phyloP scores from a whole-genome alignment of 2,329 filamentous ascomycete genomes.

The Monosporascus sp. region DNA sequence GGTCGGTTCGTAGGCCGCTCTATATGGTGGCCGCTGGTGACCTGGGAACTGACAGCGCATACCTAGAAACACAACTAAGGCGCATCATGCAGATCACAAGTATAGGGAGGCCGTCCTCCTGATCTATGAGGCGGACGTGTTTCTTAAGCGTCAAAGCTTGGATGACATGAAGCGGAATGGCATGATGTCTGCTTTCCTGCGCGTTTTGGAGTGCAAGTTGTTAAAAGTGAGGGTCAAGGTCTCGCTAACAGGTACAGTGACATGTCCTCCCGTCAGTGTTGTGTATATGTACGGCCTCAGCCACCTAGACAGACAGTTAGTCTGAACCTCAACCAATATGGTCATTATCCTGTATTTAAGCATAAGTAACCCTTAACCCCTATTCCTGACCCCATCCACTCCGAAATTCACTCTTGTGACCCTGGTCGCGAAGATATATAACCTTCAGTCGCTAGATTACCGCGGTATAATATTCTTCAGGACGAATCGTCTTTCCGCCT shows the following conservation, averaged over 20 bases:
- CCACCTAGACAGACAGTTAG: too few relatives aligned
- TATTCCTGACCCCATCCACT: neutral
- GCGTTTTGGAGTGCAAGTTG: slow-evolving; percentile 17
- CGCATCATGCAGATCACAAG: slow-evolving; percentile 35
- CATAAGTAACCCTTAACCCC: slow-evolving; percentile 1
- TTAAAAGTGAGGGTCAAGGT: too few relatives aligned
- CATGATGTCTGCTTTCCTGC: slow-evolving; percentile 18
- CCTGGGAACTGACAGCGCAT: slow-evolving; percentile 21
- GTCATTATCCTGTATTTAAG: too few relatives aligned
- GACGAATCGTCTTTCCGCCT: slow-evolving; percentile 16
- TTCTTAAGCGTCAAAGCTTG: slow-evolving; percentile 30
- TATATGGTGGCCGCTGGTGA: slow-evolving; percentile 30
- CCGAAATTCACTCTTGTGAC: too few relatives aligned
- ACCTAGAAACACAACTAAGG: slow-evolving; percentile 18
- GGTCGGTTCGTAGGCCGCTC: slow-evolving; percentile 26
- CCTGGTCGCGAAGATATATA: too few relatives aligned
- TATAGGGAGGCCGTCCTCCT: slow-evolving; percentile 31
- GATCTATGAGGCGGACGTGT: slow-evolving; percentile 29
- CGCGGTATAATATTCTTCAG: too few relatives aligned
- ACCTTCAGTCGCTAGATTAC: too few relatives aligned
- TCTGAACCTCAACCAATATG: too few relatives aligned
- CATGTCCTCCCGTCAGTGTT: too few relatives aligned
- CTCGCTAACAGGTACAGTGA: too few relatives aligned
- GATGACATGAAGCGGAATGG: slow-evolving; percentile 14
- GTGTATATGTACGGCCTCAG: too few relatives aligned